Evolutionary conservation across 306 rosid species (phyloP), one percentile per base, ranked within the genome.

Genomic region (Erythrophleum fordii): DNA sequence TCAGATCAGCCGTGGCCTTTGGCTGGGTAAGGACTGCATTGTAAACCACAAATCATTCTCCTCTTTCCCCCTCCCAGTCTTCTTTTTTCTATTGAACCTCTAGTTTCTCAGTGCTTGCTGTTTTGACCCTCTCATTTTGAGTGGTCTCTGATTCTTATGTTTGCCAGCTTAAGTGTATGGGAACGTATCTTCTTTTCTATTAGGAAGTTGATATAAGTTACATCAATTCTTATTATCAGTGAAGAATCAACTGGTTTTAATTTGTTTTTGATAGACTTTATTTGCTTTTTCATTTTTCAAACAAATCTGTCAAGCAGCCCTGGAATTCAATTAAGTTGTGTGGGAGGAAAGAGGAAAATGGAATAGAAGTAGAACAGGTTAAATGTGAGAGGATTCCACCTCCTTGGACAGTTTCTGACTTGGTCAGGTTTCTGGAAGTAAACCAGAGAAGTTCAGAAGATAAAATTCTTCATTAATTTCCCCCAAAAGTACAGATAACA

Each of bases 1-100:
- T 95, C 84, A 88, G 99, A 83, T 89, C 98, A 46, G 98, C 98
- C 31, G 82, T 89, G 82, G 94, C 99, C 81, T 95, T 95, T 79
- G 85, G 85, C 87, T 95, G 97, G 99, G 97, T 93, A 84, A 89
- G 93, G 44, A 79, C 69, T 49, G 73, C 51, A 55, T 60, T 80
- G 23, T 65, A 39, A 58, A 65, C 37, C 42, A 70, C 14, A 56
- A 72, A 46, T 22, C 37, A 62, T 77, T 82, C 41, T 31, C 61
- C 75, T 82, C 62, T 74, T 66, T 28, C 61, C 5, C 20, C 39
- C 23, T 49, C 72, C 55, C 29, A 35, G 16, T 77, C 35, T 73
- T 78, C 49, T 23, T 71, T 65, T 64, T 31, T 67, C 17, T 61
- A 49, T 18, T 69, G 16, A 39, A 34, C 3, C 11, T 69, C 16